Evolutionary conservation across 2,329 filamentous ascomycete genomes (phyloP), one percentile per base, ranked within the genome.

Genomic region (Eutypella sp.): DNA sequence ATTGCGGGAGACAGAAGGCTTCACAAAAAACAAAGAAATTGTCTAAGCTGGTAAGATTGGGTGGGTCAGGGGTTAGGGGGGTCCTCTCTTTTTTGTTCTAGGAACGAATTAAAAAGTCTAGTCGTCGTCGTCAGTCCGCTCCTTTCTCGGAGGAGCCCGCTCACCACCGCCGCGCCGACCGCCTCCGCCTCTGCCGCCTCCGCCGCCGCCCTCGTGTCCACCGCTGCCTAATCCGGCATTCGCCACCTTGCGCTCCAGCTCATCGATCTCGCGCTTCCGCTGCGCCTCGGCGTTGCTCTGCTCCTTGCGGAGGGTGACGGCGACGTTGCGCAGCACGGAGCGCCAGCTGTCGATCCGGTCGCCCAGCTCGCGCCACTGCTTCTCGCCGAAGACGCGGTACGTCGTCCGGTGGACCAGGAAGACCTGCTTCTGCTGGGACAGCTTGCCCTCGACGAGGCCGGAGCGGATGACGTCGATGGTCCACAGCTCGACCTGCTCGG

Each of bases 381-480:
- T 95, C 75, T 96, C 89, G 58, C 89, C 89, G 63, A 99, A 99
- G 45, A 96, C 91, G 51, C 93, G 85, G 79, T 97, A 96, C 49
- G 90, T 96, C 60, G 89, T 89, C 66, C 93, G 84, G 77, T 99
- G 93, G 51, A 99, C 89, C 44, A 96, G 78, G 78, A 99, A 97
- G 53, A 92, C 87, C 66, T 89, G 82, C 67, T 89, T 90, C 66
- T 92, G 80, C 74, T 99, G 93, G 48, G 87, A 93, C 57, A 99
- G 82, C 73, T 95, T 95, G 65, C 93, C 93, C 75, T 99, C 93
- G 43, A 99, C 89, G 31, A 99, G 82, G 27, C 91, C 90, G 40
- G 91, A 89, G 57, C 93, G 89, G 71, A 99, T 96, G 57, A 95
- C 91, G 67, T 99, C 93, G 62, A 99, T 99, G 56, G 95, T 89